Evolutionary conservation across 768 basidiomycete species (phyloP).

Genomic region (Tricholoma terreum): DNA sequence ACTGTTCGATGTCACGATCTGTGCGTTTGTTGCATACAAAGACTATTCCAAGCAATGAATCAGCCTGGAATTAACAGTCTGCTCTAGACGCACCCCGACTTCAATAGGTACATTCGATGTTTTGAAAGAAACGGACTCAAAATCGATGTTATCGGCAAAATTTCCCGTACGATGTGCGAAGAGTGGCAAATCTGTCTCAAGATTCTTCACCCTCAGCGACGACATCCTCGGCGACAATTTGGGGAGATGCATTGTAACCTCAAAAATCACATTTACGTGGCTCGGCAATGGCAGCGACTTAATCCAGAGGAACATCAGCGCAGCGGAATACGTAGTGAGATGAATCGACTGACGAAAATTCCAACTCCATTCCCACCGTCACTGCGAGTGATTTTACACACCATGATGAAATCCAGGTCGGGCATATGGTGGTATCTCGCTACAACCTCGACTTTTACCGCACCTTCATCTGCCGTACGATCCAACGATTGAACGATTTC

Average conservation of each 20-base stretch:
- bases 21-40: slow-evolving; percentile 25
- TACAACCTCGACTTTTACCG: neutral
- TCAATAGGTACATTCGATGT: neutral
- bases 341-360: neutral
- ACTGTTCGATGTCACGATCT: slow-evolving; percentile 38
- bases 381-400: neutral
- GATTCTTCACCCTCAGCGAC: slow-evolving; percentile 33
- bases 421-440: neutral
- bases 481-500: neutral
- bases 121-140: neutral
- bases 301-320: neutral
- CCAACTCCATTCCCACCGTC: neutral
- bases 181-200: slow-evolving; percentile 41
- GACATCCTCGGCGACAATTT: neutral
- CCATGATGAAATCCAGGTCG: neutral
- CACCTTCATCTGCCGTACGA: neutral
- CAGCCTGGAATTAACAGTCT: neutral
- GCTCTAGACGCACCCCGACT: neutral
- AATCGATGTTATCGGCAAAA: neutral
- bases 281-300: slow-evolving; percentile 6
- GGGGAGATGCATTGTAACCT: neutral
- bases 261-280: slow-evolving; percentile 18
- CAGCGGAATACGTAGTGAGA: too few relatives aligned
- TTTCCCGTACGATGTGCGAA: slow-evolving; percentile 36
- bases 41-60: slow-evolving; percentile 22